A percentile compares a stretch with the other conserved stretches of the same genome.
These are phyloP conservation scores for Vigna angularis DNA, from an alignment of 306 rosid genomes.

Conservation along the genomic window DNA sequence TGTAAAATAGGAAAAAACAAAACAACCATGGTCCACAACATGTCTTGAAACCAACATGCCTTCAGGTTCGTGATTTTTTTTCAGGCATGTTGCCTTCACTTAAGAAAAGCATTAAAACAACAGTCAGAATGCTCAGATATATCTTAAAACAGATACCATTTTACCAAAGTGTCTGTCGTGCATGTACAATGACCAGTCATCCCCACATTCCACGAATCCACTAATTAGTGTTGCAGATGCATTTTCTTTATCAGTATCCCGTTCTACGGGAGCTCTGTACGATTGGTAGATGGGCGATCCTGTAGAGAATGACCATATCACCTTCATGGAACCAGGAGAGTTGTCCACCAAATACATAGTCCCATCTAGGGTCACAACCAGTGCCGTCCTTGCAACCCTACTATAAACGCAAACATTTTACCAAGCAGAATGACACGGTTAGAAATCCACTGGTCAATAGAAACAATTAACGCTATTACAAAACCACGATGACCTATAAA, in stretches of 20 bases:
- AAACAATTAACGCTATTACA: slow-evolving; percentile 4
- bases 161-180: slow-evolving; percentile 59
- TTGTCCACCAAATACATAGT: slow-evolving; percentile 64
- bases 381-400: slow-evolving; percentile 50
- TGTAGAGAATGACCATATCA: slow-evolving; percentile 73
- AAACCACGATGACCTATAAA: not conserved
- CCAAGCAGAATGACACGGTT: not conserved
- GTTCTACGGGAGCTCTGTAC: slow-evolving; percentile 50
- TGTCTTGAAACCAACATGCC: too few species aligned
- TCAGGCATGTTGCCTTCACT: not conserved
- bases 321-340: slow-evolving; percentile 46
- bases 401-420: slow-evolving; percentile 44
- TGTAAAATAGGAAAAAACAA: slow-evolving; percentile 19
- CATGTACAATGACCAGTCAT: slow-evolving; percentile 72
- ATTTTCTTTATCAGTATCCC: slow-evolving; percentile 53
- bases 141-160: slow-evolving; percentile 58
- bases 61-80: not conserved
- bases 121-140: slow-evolving; percentile 11
- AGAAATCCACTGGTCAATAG: not conserved
- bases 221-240: slow-evolving; percentile 37
- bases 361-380: slow-evolving; percentile 70
- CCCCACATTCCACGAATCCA: slow-evolving; percentile 69
- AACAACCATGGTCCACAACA: not conserved
- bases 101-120: slow-evolving; percentile 20
- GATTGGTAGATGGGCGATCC: slow-evolving; percentile 73